Evolutionary conservation across 2,329 filamentous ascomycete species (phyloP).

Genomic region (Esteya vermicola): DNA sequence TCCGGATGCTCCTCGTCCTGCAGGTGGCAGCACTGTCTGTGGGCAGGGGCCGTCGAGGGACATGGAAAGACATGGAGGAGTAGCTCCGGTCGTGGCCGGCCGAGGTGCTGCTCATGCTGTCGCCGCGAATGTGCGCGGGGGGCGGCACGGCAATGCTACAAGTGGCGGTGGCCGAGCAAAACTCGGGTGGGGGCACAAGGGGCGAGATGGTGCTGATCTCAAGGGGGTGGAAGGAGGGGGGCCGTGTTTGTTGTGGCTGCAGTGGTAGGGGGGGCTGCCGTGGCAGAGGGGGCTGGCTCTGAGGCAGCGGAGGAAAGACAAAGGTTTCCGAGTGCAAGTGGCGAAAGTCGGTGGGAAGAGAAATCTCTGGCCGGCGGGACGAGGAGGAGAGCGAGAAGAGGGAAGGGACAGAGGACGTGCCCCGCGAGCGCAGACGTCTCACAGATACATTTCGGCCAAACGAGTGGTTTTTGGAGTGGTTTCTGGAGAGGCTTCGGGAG

Average conservation of each 20-base stretch:
- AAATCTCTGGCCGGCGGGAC: conserved; percentile 41
- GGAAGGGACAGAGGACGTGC: conserved; percentile 19
- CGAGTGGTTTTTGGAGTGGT: conserved; percentile 22
- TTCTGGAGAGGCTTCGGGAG: no score
- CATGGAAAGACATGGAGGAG: conserved; percentile 41
- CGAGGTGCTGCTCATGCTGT: conserved; percentile 20
- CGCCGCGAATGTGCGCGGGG: conserved; percentile 20
- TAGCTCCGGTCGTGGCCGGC: conserved; percentile 27
- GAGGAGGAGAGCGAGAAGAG: conserved; percentile 17
- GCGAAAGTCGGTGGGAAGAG: conserved; percentile 43
- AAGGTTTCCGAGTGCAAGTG: conserved; percentile 31
- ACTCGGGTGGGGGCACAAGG: conserved; percentile 29
- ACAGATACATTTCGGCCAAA: conserved; percentile 25
- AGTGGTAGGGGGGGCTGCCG: background rate
- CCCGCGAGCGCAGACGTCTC: conserved; percentile 29
- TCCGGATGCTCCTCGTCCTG: background rate
- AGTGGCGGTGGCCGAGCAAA: background rate
- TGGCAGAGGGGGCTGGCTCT: background rate
- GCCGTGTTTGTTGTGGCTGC: background rate
- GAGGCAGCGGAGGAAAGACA: conserved; percentile 6
- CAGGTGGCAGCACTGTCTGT: background rate
- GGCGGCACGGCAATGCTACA: conserved; percentile 26
- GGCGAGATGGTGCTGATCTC: conserved; percentile 47
- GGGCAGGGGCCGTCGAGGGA: conserved; percentile 31
- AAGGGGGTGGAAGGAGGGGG: conserved; percentile 24